Base-by-base conservation (phyloP, 1,284 basidiomycete species). In the Ustilago tritici region DNA sequence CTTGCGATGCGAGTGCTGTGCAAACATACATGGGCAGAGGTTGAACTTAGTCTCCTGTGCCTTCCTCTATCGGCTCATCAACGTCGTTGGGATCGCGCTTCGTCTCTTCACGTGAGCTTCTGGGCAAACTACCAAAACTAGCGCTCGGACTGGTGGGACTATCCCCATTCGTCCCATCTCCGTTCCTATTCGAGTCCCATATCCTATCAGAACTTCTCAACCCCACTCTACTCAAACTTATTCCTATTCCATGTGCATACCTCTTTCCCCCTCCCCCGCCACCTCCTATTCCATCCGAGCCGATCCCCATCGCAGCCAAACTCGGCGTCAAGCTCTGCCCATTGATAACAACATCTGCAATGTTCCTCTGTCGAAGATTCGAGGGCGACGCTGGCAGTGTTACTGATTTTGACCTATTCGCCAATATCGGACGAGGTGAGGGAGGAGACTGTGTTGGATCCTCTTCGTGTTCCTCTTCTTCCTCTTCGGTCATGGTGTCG, bases 341-440 rank as follows among this genome's bases (percentile, higher is more conserved):
- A 52, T 76, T 76, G 66, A 73, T 65, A 14, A 60, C 56, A 19
- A 77, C 65, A n/a, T 77, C 74, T 0, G 77, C 74, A 8, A 72
- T 63, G 31, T 62, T 61, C 32, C 70, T 62, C 11, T 58, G 14
- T 3, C 61, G 62, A 34, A 70, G 11, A 19, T 57, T 61, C 10
- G 61, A 55, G 4, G 67, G 31, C 15, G 57, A 40, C 4, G 54
- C 23, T n/a, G 52, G 50, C 3, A 69, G 31, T 9, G 54, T 63
- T 12, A 62, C 58, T 8, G 74, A 75, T 40, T 69, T 71, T 43
- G 71, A 70, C 3, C 66, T 57, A 19, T 40, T 56, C 32, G 35
- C 54, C 15, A 66, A 40, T 17, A 34, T 28, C 3, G 59, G 55
- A 32, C 59, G 52, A 34, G 28, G 5, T 3, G 35, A 31, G 14